Conservation (phyloP, 345 rosid genomes). For the Eucalyptus regnans region DNA sequence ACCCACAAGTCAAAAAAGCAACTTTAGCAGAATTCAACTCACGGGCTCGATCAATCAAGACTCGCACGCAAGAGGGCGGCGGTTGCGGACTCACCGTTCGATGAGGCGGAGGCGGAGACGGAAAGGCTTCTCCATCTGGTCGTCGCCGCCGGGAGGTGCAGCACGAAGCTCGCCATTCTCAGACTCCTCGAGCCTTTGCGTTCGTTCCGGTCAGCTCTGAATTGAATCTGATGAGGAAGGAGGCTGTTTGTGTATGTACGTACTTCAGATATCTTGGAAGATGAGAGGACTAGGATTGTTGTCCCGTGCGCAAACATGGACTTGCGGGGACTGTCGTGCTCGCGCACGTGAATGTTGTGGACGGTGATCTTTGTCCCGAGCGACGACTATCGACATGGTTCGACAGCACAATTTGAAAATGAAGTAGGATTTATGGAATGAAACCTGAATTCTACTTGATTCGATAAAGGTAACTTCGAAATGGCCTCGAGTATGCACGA, state of each 20-base stretch:
- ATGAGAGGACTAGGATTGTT: background rate
- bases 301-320: background rate
- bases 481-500: background rate
- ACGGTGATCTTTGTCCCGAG: background rate
- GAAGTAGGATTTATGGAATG: fast-evolving
- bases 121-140: conserved; percentile 30
- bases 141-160: conserved; percentile 19
- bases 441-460: background rate
- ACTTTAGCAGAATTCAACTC: background rate
- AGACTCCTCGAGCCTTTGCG: background rate
- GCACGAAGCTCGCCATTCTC: conserved; percentile 47
- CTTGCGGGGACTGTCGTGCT: background rate
- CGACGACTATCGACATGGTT: background rate
- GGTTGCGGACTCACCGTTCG: conserved; percentile 28
- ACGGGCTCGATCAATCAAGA: background rate
- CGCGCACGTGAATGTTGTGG: background rate
- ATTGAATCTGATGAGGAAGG: background rate
- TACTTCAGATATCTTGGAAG: background rate
- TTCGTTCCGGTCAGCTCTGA: background rate
- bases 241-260: background rate
- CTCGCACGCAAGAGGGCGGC: background rate
- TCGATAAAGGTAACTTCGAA: background rate
- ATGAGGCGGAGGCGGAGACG: conserved; percentile 49
- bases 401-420: background rate
- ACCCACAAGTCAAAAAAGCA: background rate